Evolutionary conservation across 805 yeast species (phyloP).

Genomic region (Suhomyces sp.): DNA sequence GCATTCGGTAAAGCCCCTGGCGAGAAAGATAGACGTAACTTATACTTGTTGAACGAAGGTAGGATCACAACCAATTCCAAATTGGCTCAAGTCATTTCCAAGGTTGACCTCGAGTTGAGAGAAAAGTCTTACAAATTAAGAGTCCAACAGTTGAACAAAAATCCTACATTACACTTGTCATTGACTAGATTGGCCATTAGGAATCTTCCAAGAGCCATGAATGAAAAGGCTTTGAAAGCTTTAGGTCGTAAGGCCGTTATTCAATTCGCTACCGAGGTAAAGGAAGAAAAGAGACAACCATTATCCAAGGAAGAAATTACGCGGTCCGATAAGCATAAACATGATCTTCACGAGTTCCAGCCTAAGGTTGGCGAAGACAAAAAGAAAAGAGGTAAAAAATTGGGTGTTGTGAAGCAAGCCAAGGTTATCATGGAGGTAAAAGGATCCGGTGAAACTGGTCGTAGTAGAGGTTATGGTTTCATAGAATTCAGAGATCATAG

Average conservation of each 20-base stretch:
- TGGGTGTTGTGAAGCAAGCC: constrained; percentile 91
- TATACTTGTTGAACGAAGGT: constrained; percentile 90
- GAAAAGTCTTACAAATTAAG: constrained; percentile 84
- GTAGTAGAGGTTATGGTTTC: constrained; percentile 97
- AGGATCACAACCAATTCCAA: constrained; percentile 79
- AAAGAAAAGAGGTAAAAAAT: constrained; percentile 62
- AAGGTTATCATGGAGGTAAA: constrained; percentile 91
- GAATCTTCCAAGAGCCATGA: constrained; percentile 91
- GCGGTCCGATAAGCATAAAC: constrained; percentile 72
- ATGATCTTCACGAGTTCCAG: constrained; percentile 29
- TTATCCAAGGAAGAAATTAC: constrained; percentile 82
- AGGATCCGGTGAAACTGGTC: constrained; percentile 80
- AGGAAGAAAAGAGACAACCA: constrained; percentile 70
- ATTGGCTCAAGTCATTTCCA: constrained; percentile 64
- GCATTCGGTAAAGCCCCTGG: constrained; percentile 75
- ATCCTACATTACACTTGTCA: constrained; percentile 90
- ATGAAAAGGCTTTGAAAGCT: constrained; percentile 82
- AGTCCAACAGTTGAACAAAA: constrained; percentile 84
- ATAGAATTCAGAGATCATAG: constrained; percentile 90
- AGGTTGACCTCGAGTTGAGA: constrained; percentile 78
- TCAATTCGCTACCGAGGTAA: constrained; percentile 88
- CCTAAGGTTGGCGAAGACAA: constrained; percentile 36
- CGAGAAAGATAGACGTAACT: constrained; percentile 78
- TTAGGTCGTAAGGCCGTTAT: constrained; percentile 93
- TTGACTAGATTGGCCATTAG: constrained; percentile 92